Conservation (phyloP, 2,329 filamentous ascomycete genomes). For the Paecilomyces sp. region DNA sequence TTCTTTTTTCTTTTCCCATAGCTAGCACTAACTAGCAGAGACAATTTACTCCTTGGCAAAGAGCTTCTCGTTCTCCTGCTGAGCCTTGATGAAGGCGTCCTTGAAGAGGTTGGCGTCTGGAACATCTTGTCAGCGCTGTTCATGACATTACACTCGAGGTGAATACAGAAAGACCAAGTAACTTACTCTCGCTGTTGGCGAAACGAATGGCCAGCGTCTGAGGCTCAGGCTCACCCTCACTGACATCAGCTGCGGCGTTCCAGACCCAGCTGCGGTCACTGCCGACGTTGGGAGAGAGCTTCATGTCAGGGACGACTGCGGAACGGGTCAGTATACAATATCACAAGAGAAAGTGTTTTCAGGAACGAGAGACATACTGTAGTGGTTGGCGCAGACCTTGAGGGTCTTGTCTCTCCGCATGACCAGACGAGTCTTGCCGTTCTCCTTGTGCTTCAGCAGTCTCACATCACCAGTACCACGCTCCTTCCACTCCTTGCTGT, state of each 20-base stretch:
- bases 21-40: not conserved
- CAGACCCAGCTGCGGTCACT: constrained; percentile 99
- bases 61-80: constrained; percentile 88
- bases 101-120: constrained; percentile 95
- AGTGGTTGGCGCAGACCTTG: constrained; percentile 99
- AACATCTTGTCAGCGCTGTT: not conserved
- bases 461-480: constrained; percentile 93
- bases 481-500: constrained; percentile 97
- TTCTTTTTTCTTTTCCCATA: not conserved
- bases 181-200: constrained; percentile 91
- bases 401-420: constrained; percentile 99
- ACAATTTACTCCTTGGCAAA: constrained; percentile 51
- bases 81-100: constrained; percentile 93
- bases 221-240: constrained; percentile 94
- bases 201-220: constrained; percentile 95
- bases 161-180: not conserved
- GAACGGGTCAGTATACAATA: constrained; percentile 13
- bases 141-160: not conserved
- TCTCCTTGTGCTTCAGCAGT: constrained; percentile 97
- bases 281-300: constrained; percentile 94
- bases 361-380: constrained; percentile 57
- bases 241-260: constrained; percentile 96
- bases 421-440: constrained; percentile 92
- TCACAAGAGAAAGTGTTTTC: not conserved
- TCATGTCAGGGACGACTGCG: constrained; percentile 94